phyloP scores from a whole-genome alignment of 306 rosid genomes.

The Gillenia trifoliata region DNA sequence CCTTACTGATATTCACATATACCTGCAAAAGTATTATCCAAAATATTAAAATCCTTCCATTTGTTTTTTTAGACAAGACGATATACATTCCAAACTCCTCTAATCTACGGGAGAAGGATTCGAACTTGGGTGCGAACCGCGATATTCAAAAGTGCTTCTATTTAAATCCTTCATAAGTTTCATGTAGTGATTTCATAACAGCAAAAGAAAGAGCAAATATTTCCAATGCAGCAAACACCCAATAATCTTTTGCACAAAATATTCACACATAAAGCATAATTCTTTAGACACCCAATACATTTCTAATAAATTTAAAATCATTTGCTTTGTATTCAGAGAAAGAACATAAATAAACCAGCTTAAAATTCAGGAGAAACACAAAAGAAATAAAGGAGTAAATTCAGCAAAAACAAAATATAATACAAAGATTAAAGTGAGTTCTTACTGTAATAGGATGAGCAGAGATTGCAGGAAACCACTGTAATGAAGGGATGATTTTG shows the following conservation, averaged over 20 bases:
- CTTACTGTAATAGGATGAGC: background rate
- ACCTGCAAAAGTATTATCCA: slow-evolving; percentile 35
- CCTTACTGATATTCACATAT: slow-evolving; percentile 1
- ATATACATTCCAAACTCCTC: too few relatives aligned
- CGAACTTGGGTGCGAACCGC: background rate
- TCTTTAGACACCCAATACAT: background rate
- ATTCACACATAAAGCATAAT: background rate
- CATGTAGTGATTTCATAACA: background rate
- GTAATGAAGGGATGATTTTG: background rate
- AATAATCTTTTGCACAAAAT: background rate
- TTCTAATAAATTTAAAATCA: background rate
- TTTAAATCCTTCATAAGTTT: background rate
- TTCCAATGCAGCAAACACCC: background rate
- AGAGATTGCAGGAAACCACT: background rate
- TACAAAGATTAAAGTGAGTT: background rate
- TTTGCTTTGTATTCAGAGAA: background rate
- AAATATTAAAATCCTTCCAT: background rate
- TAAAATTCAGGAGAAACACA: background rate
- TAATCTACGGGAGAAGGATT: background rate
- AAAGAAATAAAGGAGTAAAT: background rate
- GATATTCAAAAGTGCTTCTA: too few relatives aligned
- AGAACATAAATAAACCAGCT: background rate
- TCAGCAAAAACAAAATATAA: background rate
- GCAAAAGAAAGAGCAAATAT: background rate
- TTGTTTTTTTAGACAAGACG: background rate